A percentile compares a stretch with the other conserved stretches of the same genome.
Evolutionary conservation across 2,329 filamentous ascomycete species (phyloP).

Genomic region (Diaporthe vexans): DNA sequence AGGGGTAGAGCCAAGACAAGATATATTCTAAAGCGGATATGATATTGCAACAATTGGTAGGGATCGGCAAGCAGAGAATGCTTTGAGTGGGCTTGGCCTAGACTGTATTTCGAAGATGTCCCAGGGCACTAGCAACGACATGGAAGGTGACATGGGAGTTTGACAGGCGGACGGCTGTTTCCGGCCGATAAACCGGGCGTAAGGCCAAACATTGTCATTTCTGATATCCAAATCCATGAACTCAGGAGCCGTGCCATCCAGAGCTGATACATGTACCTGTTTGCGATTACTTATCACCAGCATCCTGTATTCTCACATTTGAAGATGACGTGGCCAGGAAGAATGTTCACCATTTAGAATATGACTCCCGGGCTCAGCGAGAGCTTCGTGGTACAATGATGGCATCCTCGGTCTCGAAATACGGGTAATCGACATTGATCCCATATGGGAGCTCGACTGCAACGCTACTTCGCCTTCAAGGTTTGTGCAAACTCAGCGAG

Average conservation of each 20-base stretch:
- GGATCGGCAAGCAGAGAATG: neutral
- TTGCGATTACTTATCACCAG: neutral
- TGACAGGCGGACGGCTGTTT: neutral
- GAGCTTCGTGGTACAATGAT: neutral
- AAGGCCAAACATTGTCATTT: neutral
- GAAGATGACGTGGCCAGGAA: neutral
- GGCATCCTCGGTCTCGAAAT: neutral
- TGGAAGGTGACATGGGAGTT: neutral
- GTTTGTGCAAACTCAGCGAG: neutral
- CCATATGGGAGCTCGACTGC: neutral
- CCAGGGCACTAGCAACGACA: neutral
- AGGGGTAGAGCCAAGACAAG: slow-evolving; percentile 8
- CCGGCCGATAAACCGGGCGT: neutral
- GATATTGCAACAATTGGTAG: neutral
- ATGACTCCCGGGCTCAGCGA: too few relatives aligned
- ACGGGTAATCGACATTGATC: too few relatives aligned
- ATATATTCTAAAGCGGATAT: slow-evolving; percentile 20
- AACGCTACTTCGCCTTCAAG: neutral
- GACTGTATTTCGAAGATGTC: neutral
- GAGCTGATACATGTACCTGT: neutral
- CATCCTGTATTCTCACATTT: neutral
- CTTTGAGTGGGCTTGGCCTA: neutral
- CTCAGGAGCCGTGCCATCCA: neutral
- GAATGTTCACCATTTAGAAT: neutral
- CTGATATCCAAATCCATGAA: neutral